phyloP scores from a whole-genome alignment of 73 alveolate genomes.

The Stentor roeselii region DNA sequence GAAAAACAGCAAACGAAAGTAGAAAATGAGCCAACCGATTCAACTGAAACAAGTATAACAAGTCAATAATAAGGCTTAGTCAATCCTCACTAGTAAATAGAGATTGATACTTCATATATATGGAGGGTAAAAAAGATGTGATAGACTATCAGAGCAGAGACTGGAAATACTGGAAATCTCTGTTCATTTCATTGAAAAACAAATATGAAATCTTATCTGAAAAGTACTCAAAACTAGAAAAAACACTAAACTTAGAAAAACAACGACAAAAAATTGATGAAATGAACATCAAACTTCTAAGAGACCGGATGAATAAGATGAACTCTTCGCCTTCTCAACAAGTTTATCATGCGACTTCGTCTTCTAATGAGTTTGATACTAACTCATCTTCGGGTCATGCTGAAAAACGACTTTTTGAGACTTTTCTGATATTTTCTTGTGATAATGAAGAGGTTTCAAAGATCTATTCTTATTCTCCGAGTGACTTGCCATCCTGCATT shows the following conservation, averaged over 20 bases:
- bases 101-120: no score
- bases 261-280: not conserved
- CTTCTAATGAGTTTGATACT: not conserved
- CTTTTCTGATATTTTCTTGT: not conserved
- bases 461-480: not conserved
- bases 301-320: not conserved
- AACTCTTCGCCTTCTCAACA: not conserved
- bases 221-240: no score
- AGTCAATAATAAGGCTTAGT: no score
- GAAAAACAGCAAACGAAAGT: no score
- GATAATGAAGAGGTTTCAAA: not conserved
- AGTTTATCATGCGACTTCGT: not conserved
- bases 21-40: no score
- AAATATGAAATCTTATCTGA: no score
- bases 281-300: no score
- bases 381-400: not conserved
- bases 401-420: not conserved
- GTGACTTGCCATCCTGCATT: not conserved
- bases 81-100: no score
- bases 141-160: not conserved
- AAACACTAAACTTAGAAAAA: not conserved
- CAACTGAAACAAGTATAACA: no score
- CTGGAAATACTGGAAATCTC: not conserved
- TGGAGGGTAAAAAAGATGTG: not conserved
- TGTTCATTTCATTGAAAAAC: not conserved